phyloP scores from a whole-genome alignment of 208 protist species.

The Leishmania turanica region DNA sequence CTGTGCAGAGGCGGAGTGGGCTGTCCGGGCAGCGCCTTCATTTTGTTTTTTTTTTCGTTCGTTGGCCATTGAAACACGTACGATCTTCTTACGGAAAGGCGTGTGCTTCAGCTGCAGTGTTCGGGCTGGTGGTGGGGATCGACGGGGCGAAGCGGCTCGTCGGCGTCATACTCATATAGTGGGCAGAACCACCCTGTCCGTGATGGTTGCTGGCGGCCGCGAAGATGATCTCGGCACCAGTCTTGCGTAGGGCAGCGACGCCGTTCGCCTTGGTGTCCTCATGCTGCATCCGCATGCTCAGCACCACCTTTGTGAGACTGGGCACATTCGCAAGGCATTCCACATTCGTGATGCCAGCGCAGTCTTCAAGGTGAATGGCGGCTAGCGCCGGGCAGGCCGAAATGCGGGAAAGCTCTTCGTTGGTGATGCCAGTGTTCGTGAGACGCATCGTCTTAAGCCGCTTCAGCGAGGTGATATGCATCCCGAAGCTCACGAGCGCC shows the following conservation, averaged over 20 bases:
- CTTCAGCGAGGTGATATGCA: slow-evolving; percentile 37
- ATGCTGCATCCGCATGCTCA: slow-evolving; percentile 36
- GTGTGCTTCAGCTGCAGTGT: slow-evolving; percentile 5
- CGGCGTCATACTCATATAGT: slow-evolving; percentile 23
- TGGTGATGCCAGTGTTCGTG: slow-evolving; percentile 40
- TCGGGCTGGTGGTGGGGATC: slow-evolving; percentile 23
- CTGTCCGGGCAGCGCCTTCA: background rate
- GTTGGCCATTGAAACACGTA: too few relatives aligned
- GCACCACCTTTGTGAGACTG: slow-evolving; percentile 38
- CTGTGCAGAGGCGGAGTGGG: background rate
- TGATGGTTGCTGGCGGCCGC: slow-evolving; percentile 27
- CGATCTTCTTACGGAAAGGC: slow-evolving; percentile 6
- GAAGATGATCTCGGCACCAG: slow-evolving; percentile 40
- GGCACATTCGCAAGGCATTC: slow-evolving; percentile 40
- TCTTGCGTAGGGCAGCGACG: slow-evolving; percentile 27
- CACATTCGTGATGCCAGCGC: slow-evolving; percentile 37
- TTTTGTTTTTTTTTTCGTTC: slow-evolving; percentile 1
- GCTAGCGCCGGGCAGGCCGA: slow-evolving; percentile 30
- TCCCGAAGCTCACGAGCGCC: slow-evolving; percentile 33
- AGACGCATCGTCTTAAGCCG: slow-evolving; percentile 51
- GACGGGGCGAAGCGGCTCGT: slow-evolving; percentile 23
- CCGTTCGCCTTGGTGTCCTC: slow-evolving; percentile 34
- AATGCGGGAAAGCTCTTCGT: slow-evolving; percentile 35
- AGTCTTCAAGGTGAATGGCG: slow-evolving; percentile 52
- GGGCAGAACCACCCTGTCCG: slow-evolving; percentile 16